Evolutionary conservation across 805 yeast genomes (phyloP).

Genomic region (Starmera caribaea): DNA sequence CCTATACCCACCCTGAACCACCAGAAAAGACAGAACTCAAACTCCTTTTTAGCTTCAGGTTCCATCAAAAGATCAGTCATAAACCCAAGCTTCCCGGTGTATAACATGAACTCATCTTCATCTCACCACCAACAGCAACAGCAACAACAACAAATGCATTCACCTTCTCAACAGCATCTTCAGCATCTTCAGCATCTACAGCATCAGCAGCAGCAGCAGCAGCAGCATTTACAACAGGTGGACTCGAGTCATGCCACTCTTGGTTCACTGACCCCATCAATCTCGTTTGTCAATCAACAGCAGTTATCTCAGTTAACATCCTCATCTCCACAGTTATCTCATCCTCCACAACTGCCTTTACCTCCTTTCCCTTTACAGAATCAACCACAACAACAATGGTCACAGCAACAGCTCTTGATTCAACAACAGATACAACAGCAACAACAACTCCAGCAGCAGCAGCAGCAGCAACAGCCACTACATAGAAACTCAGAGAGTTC

Average conservation of each 20-base stretch:
- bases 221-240: neutral
- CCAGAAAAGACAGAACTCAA: constrained; percentile 5
- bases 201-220: neutral
- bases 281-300: neutral
- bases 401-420: constrained; percentile 1
- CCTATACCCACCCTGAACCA: constrained; percentile 3
- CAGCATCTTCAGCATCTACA: neutral
- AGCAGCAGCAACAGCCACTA: constrained; percentile 5
- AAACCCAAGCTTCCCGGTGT: neutral
- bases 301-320: neutral
- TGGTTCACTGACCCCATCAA: neutral
- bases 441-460: constrained; percentile 6
- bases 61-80: constrained; percentile 1
- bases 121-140: neutral
- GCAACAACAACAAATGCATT: neutral
- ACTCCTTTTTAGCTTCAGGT: constrained; percentile 1
- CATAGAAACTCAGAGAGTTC: neutral
- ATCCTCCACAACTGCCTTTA: constrained; percentile 5
- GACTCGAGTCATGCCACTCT: neutral
- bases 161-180: neutral
- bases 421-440: constrained; percentile 5
- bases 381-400: constrained; percentile 7
- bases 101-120: neutral
- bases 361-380: constrained; percentile 4
- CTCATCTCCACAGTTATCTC: neutral